Base-by-base conservation (phyloP, 805 yeast genomes). In the Candida argentea region DNA sequence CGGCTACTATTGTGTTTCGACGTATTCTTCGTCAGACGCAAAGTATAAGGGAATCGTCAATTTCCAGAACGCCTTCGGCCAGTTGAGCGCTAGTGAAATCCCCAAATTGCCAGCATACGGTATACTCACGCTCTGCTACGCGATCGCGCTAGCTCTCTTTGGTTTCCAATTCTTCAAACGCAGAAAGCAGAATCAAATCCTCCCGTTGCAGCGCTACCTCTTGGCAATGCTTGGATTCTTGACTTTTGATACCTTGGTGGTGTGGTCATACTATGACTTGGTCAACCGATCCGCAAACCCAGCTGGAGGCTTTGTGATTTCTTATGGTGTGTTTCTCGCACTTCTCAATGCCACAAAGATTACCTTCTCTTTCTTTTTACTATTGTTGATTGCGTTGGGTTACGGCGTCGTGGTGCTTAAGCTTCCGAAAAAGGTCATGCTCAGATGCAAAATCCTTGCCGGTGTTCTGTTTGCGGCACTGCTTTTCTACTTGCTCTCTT, bases 341-440 rank as follows among this genome's bases (percentile, higher is more conserved):
- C 50, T 84, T 18, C 57, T 89, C 50, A 83, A 85, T 48, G 74
- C 94, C 2, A 73, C 74, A 41, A 81, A 91, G 45, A 69, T 84
- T 29, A 77, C 95, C 1, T 36, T 85, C 50, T 82, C 95, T 5
- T 80, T 89, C 55, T 91, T 89, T 59, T 59, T 91, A 43, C 63
- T 91, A 31, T 63, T 89, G 38, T 78, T 85, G 43, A 89, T 91
- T 31, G 69, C 93, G 9, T 63, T 87, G 39, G 99, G 99, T 22
- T 91, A 87, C 55, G 96, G 97, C 37, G 86, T 91, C 26, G 97
- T 91, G 27, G 75, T 73, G 46, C 86, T 95, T 25, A 79, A 86
- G 37, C 67, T 91, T 35, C 82, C 86, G 26, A 72, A 73, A 50
- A 71, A 73, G 31, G 45, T 67, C 16, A 84, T 91, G 95, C 62